A percentile compares a stretch with the other conserved stretches of the same genome.
Conservation (phyloP, 352 stramenopile genomes). For the Globisporangium nagaii region DNA sequence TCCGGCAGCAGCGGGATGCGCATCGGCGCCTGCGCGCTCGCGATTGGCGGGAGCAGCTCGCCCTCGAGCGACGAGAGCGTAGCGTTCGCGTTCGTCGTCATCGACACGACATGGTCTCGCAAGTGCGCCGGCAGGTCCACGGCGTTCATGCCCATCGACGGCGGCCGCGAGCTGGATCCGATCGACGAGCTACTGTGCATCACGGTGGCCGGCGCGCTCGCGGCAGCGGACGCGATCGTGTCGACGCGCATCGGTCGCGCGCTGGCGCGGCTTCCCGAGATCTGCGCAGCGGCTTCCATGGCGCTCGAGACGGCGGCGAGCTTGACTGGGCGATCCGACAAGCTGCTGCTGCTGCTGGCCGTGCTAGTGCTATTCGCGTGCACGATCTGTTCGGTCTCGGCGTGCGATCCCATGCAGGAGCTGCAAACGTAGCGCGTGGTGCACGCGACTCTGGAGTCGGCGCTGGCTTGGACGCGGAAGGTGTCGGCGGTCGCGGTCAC, state of each 20-base stretch:
- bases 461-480: too few species aligned
- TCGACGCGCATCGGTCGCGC: slow-evolving; percentile 13
- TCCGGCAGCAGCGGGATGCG: slow-evolving; percentile 48
- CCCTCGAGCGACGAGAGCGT: slow-evolving; percentile 20
- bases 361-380: slow-evolving; percentile 6
- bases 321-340: slow-evolving; percentile 9
- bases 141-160: slow-evolving; percentile 11
- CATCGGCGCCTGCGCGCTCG: slow-evolving; percentile 47
- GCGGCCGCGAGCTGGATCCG: slow-evolving; percentile 3
- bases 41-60: slow-evolving; percentile 56
- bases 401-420: slow-evolving; percentile 9
- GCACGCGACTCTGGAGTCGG: too few species aligned
- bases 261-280: not conserved
- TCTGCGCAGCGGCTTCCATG: slow-evolving; percentile 39
- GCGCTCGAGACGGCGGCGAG: slow-evolving; percentile 13
- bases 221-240: slow-evolving; percentile 11
- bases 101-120: slow-evolving; percentile 44
- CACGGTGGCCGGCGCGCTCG: not conserved
- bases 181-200: slow-evolving; percentile 8
- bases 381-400: slow-evolving; percentile 8
- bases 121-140: slow-evolving; percentile 55
- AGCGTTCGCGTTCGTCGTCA: slow-evolving; percentile 5
- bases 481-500: too few species aligned
- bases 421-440: too few species aligned
- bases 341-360: slow-evolving; percentile 15